Evolutionary conservation across 345 rosid genomes (phyloP), one percentile per base, ranked within the genome.

Genomic region (Salix dunnii): DNA sequence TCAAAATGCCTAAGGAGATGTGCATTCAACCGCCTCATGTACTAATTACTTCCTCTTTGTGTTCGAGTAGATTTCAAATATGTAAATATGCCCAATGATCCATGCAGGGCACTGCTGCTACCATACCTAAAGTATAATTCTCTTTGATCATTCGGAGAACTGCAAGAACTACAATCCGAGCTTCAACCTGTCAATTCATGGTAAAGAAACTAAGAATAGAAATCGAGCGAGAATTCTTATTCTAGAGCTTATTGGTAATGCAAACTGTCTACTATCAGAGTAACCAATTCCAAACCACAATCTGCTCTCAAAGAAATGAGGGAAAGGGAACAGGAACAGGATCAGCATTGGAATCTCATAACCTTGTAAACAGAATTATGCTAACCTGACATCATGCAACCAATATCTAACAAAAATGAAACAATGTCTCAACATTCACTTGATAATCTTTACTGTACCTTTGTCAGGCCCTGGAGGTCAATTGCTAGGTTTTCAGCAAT

Each of bases 101-200:
- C 46, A 40, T 28, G 1, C 3, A 72, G 13, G 43, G 20, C 21
- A 38, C 7, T 42, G 6, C 46, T 49, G 30, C 9, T 70, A 23
- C 27, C 76, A 2, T 78, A 93, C 97, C 97, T 81, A 74, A 75
- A 69, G 77, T 74, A 63, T 84, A 83, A 77, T 88, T 92, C 90
- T 96, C 98, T 87, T 92, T 93, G 80, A 93, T 90, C 98, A 91
- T 92, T 69, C 90, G 85, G 55, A 92, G 85, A 79, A 93, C 94
- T 38, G 99, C 96, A 63, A 96, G 91, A 81, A 93, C 90, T 77
- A 96, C 91, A 64, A 93, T 94, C 75, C 98, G 93, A 79, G 94
- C 91, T 84, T 96, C 98, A 80, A 91, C 91, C 98, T 96, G 88
- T 81, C 78, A 65, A 51, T 71, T 77, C 73, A 70, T 51, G 85